phyloP scores from a whole-genome alignment of 2,329 filamentous ascomycete species.

The Dothiorella sarmentorum region DNA sequence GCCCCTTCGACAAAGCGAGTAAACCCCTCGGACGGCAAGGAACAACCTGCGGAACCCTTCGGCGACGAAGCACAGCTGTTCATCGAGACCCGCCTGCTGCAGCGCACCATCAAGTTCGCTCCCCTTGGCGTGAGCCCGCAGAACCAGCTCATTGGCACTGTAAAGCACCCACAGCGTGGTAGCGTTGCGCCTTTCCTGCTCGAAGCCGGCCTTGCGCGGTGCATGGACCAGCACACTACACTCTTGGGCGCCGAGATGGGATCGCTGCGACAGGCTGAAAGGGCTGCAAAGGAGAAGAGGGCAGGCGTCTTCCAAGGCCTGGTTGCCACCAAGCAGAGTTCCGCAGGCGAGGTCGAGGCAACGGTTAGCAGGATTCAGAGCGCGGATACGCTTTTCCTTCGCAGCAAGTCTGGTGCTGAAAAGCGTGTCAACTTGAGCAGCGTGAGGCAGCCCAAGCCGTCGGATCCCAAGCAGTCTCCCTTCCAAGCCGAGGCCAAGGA shows the following conservation, averaged over 20 bases:
- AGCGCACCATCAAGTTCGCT: slow-evolving; percentile 78
- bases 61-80: slow-evolving; percentile 87
- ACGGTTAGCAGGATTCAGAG: slow-evolving; percentile 80
- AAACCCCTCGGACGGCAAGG: slow-evolving; percentile 72
- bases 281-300: slow-evolving; percentile 71
- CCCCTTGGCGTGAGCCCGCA: slow-evolving; percentile 86
- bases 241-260: slow-evolving; percentile 88
- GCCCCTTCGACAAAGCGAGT: slow-evolving; percentile 85
- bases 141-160: slow-evolving; percentile 81
- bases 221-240: slow-evolving; percentile 93
- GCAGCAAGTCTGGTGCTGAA: slow-evolving; percentile 79
- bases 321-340: slow-evolving; percentile 60
- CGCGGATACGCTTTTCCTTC: slow-evolving; percentile 83
- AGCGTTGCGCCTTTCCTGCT: slow-evolving; percentile 92
- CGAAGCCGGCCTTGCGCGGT: slow-evolving; percentile 83
- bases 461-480: slow-evolving; percentile 80
- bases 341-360: slow-evolving; percentile 69
- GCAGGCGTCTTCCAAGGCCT: slow-evolving; percentile 79
- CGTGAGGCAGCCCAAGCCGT: slow-evolving; percentile 85
- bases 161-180: slow-evolving; percentile 78
- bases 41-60: slow-evolving; percentile 81
- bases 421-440: slow-evolving; percentile 92
- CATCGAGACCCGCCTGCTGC: slow-evolving; percentile 79
- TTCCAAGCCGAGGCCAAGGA: slow-evolving; percentile 95
- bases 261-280: slow-evolving; percentile 78